Base-by-base conservation (phyloP, 306 rosid species). In the Betula pendula region DNA sequence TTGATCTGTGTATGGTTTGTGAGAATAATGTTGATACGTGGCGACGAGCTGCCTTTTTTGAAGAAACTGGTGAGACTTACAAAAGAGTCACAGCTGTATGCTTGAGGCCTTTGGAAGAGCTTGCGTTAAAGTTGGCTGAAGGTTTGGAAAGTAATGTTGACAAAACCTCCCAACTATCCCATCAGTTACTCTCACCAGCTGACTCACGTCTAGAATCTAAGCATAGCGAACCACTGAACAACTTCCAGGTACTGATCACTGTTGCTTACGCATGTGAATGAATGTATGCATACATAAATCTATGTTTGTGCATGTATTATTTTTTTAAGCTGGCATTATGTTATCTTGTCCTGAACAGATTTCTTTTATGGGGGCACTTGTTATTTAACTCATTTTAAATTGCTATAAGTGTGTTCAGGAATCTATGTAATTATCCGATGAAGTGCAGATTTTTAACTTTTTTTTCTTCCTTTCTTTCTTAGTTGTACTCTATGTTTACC, bases 1-100 rank as follows among this genome's bases (percentile, higher is more conserved):
- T 92, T 76, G 99, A 95, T 85, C 96, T 95, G 72, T 85, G 86
- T 79, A 89, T 92, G 99, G 97, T 95, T 71, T 88, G 92, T 35
- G 99, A 95, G 89, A 92, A 89, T 71, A 95, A 92, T 78, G 99
- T 95, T 29, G 97, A 92, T 76, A 77, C 86, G 13, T 92, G 99
- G 99, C 80, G 99, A 29, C 84, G 99, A 70, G 99, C 99, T 43
- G 99, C 97, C 35, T 92, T 95, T 88, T 95, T 88, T 13, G 99
- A 95, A 86, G 98, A 95, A 92, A 84, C 90, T 1, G 94, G 99
- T 5, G 97, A 95, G 80, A 92, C 96, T 49, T 95, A 92, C 84
- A 92, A 88, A 85, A 85, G 97, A 80, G 91, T 95, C 75, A 73
- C 89, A 74, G 81, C 88, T 74, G 93, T 95, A 67, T 91, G 93